Evolutionary conservation across 371 early-diverging fungal genomes (phyloP), one percentile per base, ranked within the genome.

Genomic region (Dipsacomyces acuminosporus): DNA sequence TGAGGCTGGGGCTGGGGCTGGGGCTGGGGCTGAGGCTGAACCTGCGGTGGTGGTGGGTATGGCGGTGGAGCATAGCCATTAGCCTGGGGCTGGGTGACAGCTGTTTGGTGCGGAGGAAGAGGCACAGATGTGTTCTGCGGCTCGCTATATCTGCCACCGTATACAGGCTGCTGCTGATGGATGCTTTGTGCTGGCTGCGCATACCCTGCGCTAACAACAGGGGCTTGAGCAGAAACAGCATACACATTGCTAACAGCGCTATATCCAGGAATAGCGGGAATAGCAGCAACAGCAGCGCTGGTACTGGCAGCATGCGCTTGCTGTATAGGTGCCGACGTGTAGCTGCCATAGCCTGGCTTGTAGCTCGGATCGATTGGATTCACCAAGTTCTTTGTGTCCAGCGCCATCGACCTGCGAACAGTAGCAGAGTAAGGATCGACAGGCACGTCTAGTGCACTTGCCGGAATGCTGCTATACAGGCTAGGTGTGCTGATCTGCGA

Each of bases 341-440:
- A 61, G 2, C 66, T 57, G 19, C 66, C 66, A 42, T 66, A 66
- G 0, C 61, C 66, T 0, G 64, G 59, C 49, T 60, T 67, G 70
- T 54, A 64, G 52, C 24, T 58, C n/a, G 54, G 23, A 51, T 20
- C 54, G 34, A 18, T 51, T 20, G 49, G 34, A 23, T 33, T 48
- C 21, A 48, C 57, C 33, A 52, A 26, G 15, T 41, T 30, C 21
- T 48, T 64, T 23, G 48, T 35, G 44, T 59, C 60, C 8, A 48
- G 47, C 2, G 53, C 61, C 30, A 63, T 48, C n/a, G 54, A 51
- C 19, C 56, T 43, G 20, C 59, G 56, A 46, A 56, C 61, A 45
- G 67, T 36, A 3, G 53, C 59, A 13, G 63, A 60, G 22, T 65
- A 63, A 6, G 62, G 77, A 9, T 67, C 67, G 9, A 48, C 26